These are phyloP conservation scores for Diaporthe destruens DNA, from an alignment of 2,329 filamentous ascomycete genomes.

Conservation along the genomic window DNA sequence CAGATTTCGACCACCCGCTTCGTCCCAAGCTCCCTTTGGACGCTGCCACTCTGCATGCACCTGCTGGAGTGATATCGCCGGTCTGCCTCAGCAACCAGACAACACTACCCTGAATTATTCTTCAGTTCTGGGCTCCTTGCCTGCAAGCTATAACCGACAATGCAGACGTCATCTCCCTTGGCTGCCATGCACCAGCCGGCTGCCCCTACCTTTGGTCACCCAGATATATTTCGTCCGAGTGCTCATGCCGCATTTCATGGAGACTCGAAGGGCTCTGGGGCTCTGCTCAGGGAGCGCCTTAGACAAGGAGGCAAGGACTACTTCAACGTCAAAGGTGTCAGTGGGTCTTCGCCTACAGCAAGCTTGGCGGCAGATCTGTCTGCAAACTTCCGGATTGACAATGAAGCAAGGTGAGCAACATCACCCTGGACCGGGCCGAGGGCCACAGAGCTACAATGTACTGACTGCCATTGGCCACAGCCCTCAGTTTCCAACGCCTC, in stretches of 20 bases:
- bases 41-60: slow-evolving; percentile 25
- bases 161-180: slow-evolving; percentile 95
- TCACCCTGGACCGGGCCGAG: slow-evolving; percentile 21
- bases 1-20: slow-evolving; percentile 13
- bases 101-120: slow-evolving; percentile 17
- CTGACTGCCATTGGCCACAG: slow-evolving; percentile 59
- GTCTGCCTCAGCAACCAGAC: slow-evolving; percentile 28
- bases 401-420: slow-evolving; percentile 76
- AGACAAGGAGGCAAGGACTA: slow-evolving; percentile 77
- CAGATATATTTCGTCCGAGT: slow-evolving; percentile 66
- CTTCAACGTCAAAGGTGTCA: slow-evolving; percentile 82
- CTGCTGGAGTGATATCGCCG: slow-evolving; percentile 22
- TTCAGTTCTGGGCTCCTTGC: slow-evolving; percentile 29
- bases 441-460: not conserved
- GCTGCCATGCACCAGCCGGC: slow-evolving; percentile 89
- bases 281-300: slow-evolving; percentile 81
- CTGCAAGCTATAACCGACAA: slow-evolving; percentile 55
- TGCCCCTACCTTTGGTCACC: slow-evolving; percentile 71
- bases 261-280: slow-evolving; percentile 73
- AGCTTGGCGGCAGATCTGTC: slow-evolving; percentile 94
- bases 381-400: slow-evolving; percentile 96
- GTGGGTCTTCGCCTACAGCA: slow-evolving; percentile 89
- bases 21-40: slow-evolving; percentile 31
- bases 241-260: slow-evolving; percentile 62
- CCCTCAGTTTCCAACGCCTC: slow-evolving; percentile 84